phyloP scores from a whole-genome alignment of 495 filamentous ascomycete species.

The Talaromyces trachyspermus region DNA sequence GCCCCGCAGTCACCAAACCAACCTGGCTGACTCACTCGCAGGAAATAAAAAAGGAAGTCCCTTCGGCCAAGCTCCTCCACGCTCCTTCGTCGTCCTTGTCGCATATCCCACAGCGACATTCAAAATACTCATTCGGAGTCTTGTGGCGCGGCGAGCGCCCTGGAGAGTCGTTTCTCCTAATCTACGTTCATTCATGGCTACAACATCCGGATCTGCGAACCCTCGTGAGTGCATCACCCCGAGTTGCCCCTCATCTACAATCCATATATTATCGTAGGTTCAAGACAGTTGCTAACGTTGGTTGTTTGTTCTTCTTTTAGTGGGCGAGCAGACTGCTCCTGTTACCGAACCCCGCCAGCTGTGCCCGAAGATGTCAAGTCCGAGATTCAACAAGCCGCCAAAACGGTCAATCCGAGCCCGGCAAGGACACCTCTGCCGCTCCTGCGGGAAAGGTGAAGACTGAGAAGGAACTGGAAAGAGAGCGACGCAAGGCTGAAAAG shows the following conservation, averaged over 20 bases:
- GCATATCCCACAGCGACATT: constrained; percentile 13
- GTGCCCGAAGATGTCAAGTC: constrained; percentile 40
- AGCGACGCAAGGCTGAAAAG: constrained; percentile 54
- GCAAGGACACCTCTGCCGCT: constrained; percentile 36
- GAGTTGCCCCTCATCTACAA: not conserved
- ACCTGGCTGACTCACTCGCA: constrained; percentile 2
- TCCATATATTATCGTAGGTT: too few relatives aligned
- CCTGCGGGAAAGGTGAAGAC: constrained; percentile 48
- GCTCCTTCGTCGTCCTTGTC: not conserved
- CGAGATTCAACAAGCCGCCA: constrained; percentile 34
- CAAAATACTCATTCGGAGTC: constrained; percentile 44
- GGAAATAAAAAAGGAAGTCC: constrained; percentile 4
- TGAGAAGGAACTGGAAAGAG: constrained; percentile 55
- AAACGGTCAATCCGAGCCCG: constrained; percentile 32
- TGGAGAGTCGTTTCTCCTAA: constrained; percentile 37
- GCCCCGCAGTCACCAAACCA: constrained; percentile 2
- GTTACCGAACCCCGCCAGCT: constrained; percentile 37
- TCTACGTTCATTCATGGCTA: constrained; percentile 50
- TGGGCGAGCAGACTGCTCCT: constrained; percentile 47
- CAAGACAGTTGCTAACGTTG: too few relatives aligned
- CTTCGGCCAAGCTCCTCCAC: constrained; percentile 8
- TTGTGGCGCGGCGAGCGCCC: constrained; percentile 44
- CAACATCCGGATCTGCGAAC: constrained; percentile 48
- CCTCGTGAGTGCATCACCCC: constrained; percentile 35
- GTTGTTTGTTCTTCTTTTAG: constrained; percentile 29